phyloP scores from a whole-genome alignment of 1,284 basidiomycete species.

The Testicularia cyperi region DNA sequence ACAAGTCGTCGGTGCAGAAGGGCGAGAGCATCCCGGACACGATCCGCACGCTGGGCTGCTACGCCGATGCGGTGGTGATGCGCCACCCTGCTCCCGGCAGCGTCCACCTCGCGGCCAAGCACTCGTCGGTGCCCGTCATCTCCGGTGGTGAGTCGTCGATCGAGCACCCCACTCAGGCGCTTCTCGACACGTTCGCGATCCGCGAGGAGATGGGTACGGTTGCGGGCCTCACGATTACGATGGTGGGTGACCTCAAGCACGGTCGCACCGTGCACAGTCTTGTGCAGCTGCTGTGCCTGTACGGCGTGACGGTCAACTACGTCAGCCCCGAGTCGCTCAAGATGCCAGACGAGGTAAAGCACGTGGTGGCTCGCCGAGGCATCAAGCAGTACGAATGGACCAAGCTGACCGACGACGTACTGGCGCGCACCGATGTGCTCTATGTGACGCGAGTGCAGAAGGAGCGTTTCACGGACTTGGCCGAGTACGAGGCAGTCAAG shows the following conservation, averaged over 20 bases:
- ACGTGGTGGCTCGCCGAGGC: constrained; percentile 64
- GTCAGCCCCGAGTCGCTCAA: constrained; percentile 85
- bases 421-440: constrained; percentile 90
- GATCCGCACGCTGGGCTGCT: constrained; percentile 90
- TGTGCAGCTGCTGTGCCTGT: constrained; percentile 84
- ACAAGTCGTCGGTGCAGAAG: constrained; percentile 85
- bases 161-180: constrained; percentile 86
- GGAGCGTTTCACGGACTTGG: constrained; percentile 81
- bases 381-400: constrained; percentile 77
- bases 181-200: constrained; percentile 91
- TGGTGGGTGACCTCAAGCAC: constrained; percentile 93
- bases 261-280: constrained; percentile 96
- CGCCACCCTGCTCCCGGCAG: constrained; percentile 92
- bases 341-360: constrained; percentile 86
- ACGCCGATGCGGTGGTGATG: constrained; percentile 91
- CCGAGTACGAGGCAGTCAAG: constrained; percentile 87
- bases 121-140: constrained; percentile 89
- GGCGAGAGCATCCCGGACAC: constrained; percentile 94
- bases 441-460: constrained; percentile 96
- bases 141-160: constrained; percentile 97
- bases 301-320: constrained; percentile 87
- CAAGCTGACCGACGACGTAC: constrained; percentile 77
- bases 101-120: constrained; percentile 73
- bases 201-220: constrained; percentile 97
- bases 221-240: constrained; percentile 90